These are phyloP conservation scores for Penicillium sp. DNA, from an alignment of 2,329 filamentous ascomycete species.

Conservation along the genomic window DNA sequence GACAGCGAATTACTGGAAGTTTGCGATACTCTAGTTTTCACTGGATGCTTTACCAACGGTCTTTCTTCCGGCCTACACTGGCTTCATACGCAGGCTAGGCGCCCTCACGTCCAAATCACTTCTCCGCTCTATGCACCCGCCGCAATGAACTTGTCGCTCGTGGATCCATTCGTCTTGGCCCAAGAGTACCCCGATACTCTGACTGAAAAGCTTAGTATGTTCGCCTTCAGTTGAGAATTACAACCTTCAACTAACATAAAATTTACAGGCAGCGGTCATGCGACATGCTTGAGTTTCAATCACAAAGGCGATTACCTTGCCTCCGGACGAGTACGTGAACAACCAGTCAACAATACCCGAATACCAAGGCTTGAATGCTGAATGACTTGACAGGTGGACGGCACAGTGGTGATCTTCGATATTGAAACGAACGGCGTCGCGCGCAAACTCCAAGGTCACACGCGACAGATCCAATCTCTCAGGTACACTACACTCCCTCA, in stretches of 20 bases:
- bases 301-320: conserved; percentile 92
- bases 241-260: conserved; percentile 15
- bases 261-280: conserved; percentile 60
- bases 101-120: conserved; percentile 4
- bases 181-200: conserved; percentile 90
- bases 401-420: conserved; percentile 93
- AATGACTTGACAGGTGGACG: conserved; percentile 64
- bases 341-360: background rate
- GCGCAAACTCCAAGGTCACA: conserved; percentile 90
- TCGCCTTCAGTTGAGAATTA: background rate
- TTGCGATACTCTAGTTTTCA: background rate
- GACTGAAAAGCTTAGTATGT: conserved; percentile 77
- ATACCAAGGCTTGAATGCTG: conserved; percentile 1
- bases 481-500: conserved; percentile 46
- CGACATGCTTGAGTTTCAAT: conserved; percentile 79
- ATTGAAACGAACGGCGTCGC: conserved; percentile 97
- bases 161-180: conserved; percentile 70
- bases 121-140: background rate
- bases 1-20: background rate
- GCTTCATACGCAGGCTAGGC: conserved; percentile 19
- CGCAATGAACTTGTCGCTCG: conserved; percentile 69
- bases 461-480: conserved; percentile 86
- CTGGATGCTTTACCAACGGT: conserved; percentile 29
- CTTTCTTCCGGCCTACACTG: conserved; percentile 24
- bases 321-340: conserved; percentile 70